Evolutionary conservation across 2,329 filamentous ascomycete species (phyloP).

Genomic region (Colletotrichum plurivorum): DNA sequence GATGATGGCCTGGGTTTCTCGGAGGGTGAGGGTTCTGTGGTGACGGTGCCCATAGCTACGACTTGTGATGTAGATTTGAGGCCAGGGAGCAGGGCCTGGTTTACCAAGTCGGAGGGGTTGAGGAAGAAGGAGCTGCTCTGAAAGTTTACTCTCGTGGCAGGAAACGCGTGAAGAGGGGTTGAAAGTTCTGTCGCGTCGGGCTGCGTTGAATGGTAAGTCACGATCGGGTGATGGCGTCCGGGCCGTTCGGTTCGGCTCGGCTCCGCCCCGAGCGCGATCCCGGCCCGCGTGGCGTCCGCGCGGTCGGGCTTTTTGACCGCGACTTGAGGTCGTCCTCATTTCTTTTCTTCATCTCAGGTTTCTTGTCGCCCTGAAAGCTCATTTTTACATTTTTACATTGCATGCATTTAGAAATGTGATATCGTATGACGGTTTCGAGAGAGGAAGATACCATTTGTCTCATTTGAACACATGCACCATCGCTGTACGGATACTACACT

Average conservation of each 20-base stretch:
- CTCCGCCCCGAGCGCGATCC: neutral
- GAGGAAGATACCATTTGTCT: no score
- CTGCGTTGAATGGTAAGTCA: neutral
- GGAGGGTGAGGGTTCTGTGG: neutral
- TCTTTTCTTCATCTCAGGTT: no score
- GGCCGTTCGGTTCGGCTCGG: neutral
- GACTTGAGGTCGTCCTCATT: no score
- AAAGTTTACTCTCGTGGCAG: neutral
- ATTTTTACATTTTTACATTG: no score
- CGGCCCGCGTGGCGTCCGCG: no score
- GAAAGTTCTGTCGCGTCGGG: no score
- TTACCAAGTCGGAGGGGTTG: neutral
- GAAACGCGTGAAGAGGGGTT: neutral
- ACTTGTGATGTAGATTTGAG: neutral
- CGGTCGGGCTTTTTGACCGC: no score
- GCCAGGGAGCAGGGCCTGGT: neutral
- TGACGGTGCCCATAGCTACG: neutral
- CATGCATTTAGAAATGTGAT: no score
- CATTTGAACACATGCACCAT: no score
- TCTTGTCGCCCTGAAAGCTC: no score
- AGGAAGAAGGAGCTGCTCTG: neutral
- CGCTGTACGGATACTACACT: no score
- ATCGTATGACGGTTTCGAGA: no score
- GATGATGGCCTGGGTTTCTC: neutral
- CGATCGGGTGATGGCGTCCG: neutral